A percentile compares a stretch with the other conserved stretches of the same genome.
phyloP scores from a whole-genome alignment of 1,284 basidiomycete genomes.

The Filobasidium uniguttulatum region DNA sequence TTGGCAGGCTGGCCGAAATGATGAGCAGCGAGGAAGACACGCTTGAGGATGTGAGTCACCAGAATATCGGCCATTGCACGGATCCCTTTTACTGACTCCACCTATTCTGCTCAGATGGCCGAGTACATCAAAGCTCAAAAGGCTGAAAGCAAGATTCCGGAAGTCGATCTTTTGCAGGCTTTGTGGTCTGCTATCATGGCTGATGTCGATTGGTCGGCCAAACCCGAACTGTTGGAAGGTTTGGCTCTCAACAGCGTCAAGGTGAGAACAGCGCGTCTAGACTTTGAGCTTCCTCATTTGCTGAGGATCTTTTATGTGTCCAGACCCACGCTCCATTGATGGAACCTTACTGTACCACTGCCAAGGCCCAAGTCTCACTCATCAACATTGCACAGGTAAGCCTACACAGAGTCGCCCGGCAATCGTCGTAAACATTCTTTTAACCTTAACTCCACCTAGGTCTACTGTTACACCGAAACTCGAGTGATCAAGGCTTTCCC shows the following conservation, averaged over 20 bases:
- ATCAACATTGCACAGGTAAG: slow-evolving; percentile 71
- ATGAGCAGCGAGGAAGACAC: slow-evolving; percentile 45
- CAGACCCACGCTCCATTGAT: slow-evolving; percentile 72
- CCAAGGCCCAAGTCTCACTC: slow-evolving; percentile 78
- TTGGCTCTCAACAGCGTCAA: slow-evolving; percentile 69
- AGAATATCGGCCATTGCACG: not conserved
- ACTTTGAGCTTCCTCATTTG: slow-evolving; percentile 9
- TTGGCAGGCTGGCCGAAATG: slow-evolving; percentile 49
- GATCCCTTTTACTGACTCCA: not conserved
- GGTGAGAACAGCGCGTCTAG: no score
- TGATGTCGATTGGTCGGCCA: slow-evolving; percentile 70
- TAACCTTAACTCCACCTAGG: slow-evolving; percentile 19
- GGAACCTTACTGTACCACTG: slow-evolving; percentile 70
- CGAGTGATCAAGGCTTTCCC: slow-evolving; percentile 86
- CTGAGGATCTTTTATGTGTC: not conserved
- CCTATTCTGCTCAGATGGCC: slow-evolving; percentile 60
- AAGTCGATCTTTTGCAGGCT: slow-evolving; percentile 69
- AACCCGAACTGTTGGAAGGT: slow-evolving; percentile 77
- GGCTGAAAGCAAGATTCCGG: slow-evolving; percentile 46
- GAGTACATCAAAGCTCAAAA: slow-evolving; percentile 52
- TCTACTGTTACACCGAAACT: slow-evolving; percentile 88
- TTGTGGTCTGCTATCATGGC: slow-evolving; percentile 84
- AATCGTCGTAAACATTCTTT: no score
- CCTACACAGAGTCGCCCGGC: no score
- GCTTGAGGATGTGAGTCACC: slow-evolving; percentile 46